These are phyloP conservation scores for Nemophila menziesii DNA, from an alignment of 257 asterid genomes.

Conservation along the genomic window DNA sequence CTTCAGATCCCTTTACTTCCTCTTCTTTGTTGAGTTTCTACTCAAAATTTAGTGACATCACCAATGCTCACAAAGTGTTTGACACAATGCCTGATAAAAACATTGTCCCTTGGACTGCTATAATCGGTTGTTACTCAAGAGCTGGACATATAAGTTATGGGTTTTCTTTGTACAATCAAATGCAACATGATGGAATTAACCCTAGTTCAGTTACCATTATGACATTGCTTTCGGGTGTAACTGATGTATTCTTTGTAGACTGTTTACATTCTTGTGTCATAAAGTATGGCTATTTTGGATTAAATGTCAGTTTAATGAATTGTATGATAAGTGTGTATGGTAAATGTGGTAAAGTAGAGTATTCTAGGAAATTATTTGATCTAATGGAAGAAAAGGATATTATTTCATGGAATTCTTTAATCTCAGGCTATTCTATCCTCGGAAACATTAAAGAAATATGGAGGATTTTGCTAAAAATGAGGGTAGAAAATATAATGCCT, in stretches of 20 bases:
- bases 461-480: constrained; percentile 39
- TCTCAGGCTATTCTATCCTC: constrained; percentile 37
- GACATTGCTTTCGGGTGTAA: constrained; percentile 50
- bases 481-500: constrained; percentile 30
- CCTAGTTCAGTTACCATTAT: constrained; percentile 49
- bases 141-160: constrained; percentile 31
- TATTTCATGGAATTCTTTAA: constrained; percentile 82
- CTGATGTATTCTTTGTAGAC: constrained; percentile 26
- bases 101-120: constrained; percentile 71
- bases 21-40: constrained; percentile 53
- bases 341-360: constrained; percentile 45
- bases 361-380: constrained; percentile 49
- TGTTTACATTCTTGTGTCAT: constrained; percentile 38
- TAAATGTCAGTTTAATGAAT: constrained; percentile 35
- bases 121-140: constrained; percentile 51
- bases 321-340: constrained; percentile 60
- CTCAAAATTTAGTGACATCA: constrained; percentile 23
- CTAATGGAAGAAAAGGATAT: constrained; percentile 38
- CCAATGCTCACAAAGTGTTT: constrained; percentile 44
- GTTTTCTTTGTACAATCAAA: constrained; percentile 39
- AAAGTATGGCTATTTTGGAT: constrained; percentile 29
- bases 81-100: constrained; percentile 48
- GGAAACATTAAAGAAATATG: constrained; percentile 34
- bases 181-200: constrained; percentile 42
- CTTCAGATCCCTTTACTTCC: constrained; percentile 56